Base-by-base conservation (phyloP, 2,329 filamentous ascomycete genomes). In the Aspergillus oerlinghausenensis region DNA sequence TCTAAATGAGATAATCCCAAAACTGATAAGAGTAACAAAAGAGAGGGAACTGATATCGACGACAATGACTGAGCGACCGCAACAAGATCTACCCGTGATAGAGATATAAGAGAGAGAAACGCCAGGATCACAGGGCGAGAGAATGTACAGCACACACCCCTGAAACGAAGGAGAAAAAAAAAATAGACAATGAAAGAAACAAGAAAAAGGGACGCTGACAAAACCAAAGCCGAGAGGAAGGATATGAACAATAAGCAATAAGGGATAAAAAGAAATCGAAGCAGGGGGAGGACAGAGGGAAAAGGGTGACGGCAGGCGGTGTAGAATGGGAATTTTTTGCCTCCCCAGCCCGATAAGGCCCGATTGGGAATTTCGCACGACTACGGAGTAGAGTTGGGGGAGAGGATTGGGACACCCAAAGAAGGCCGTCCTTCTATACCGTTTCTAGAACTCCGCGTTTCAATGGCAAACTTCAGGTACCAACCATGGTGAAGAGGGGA, bases 151-250 rank as follows among this genome's bases (percentile, higher is more conserved):
- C 45, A 50, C 50, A 49, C 42, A n/a, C 43, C 21, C n/a, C 11
- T 25, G n/a, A 43, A 45, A 61, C 29, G 35, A 50, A 55, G 50
- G 50, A 61, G 55, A 57, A 48, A 47, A 49, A 47, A 49, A 47
- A 62, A 57, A 54, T 51, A 50, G 54, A 43, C 49, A 56, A 58
- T 26, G 56, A 54, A 49, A 55, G 35, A 52, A 58, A 49, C 50
- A 52, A 52, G 55, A 47, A n/a, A 55, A 54, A 50, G 45, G 59
- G 52, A 54, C 55, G 53, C 56, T 55, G 61, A 52, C 60, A 61
- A 62, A 59, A 60, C 55, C 54, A 60, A 59, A 54, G 61, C 48
- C 54, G 55, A 55, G 60, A 55, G 55, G 59, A 43, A 50, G 47
- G 40, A 47, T 43, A 55, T 10, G 49, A 51, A 43, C 50, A 51